phyloP scores from a whole-genome alignment of 2,329 filamentous ascomycete species.

The Botrytis galanthina region DNA sequence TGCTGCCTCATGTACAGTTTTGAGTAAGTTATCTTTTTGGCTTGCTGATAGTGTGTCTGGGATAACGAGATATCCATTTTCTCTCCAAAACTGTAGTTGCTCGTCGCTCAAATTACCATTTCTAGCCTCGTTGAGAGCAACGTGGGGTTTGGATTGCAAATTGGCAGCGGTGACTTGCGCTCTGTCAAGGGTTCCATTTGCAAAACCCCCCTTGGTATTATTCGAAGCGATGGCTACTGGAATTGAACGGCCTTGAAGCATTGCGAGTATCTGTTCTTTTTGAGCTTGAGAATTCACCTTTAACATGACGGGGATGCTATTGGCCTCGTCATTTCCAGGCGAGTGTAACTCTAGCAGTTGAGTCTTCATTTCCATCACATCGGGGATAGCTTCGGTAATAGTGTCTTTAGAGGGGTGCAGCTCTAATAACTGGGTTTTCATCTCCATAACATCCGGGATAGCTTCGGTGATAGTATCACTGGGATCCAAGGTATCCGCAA shows the following conservation, averaged over 20 bases:
- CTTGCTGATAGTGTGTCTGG: not conserved
- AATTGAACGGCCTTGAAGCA: not conserved
- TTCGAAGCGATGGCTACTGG: not conserved
- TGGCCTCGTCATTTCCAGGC: not conserved
- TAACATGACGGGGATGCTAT: not conserved
- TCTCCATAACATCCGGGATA: not conserved
- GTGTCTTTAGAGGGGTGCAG: not conserved
- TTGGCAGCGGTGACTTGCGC: not conserved
- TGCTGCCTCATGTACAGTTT: constrained; percentile 5
- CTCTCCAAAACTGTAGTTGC: constrained; percentile 14
- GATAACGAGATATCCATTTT: constrained; percentile 10
- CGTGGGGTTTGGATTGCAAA: too few species aligned
- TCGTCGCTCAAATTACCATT: not conserved
- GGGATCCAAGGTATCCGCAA: too few species aligned
- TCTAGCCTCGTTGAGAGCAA: not conserved
- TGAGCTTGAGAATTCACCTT: not conserved
- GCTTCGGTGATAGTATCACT: too few species aligned
- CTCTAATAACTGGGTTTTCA: not conserved
- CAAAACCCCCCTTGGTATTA: too few species aligned
- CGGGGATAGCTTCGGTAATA: not conserved
- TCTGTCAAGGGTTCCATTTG: not conserved
- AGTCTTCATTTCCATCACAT: not conserved
- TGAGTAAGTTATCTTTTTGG: not conserved
- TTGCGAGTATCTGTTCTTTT: not conserved
- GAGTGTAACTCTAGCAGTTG: not conserved